A percentile compares a stretch with the other conserved stretches of the same genome.
phyloP scores from a whole-genome alignment of 164 flowering plant genomes.

The Taxillus chinensis region DNA sequence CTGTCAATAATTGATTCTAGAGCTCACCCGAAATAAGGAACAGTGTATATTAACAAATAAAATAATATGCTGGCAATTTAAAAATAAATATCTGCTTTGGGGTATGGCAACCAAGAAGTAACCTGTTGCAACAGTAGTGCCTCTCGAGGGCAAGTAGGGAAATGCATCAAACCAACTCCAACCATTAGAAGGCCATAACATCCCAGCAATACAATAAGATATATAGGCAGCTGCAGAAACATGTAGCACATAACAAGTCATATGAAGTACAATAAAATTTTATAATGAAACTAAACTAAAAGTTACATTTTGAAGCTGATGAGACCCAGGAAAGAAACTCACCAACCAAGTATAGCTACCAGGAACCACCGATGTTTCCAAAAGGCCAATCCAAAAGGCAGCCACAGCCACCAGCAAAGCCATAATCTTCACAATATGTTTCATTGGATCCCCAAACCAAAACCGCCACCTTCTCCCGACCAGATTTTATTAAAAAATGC shows the following conservation, averaged over 20 bases:
- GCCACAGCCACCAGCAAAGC: conserved; percentile 50
- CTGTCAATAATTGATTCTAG: too few relatives aligned
- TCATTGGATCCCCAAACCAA: conserved; percentile 31
- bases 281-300: not conserved
- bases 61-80: too few relatives aligned
- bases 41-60: too few relatives aligned
- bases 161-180: conserved; percentile 62
- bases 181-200: conserved; percentile 94
- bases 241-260: not conserved
- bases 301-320: not conserved
- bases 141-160: conserved; percentile 78
- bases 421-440: conserved; percentile 74
- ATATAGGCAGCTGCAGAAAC: conserved; percentile 61
- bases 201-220: conserved; percentile 65
- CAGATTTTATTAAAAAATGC: not conserved
- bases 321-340: conserved; percentile 11
- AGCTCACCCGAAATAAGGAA: too few relatives aligned
- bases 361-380: conserved; percentile 53
- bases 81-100: too few relatives aligned
- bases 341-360: conserved; percentile 75
- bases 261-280: not conserved
- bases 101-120: not conserved
- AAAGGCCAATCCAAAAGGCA: conserved; percentile 71
- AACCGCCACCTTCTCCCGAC: not conserved
- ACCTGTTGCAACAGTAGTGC: conserved; percentile 74